These are phyloP conservation scores for Talaromyces sp. DNA, from an alignment of 2,329 filamentous ascomycete genomes.

Conservation along the genomic window DNA sequence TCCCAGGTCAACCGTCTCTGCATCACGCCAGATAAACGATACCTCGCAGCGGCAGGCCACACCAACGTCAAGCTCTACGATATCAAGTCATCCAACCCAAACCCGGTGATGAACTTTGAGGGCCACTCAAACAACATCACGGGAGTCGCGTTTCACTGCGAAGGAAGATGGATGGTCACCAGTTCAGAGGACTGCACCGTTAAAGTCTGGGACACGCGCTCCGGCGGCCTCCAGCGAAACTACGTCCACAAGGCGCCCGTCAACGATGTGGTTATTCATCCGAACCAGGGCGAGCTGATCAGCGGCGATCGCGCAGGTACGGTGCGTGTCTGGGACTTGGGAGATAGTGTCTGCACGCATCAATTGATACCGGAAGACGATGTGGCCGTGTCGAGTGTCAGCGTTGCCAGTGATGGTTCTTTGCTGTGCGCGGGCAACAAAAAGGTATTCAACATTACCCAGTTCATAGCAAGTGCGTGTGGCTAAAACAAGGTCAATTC, in stretches of 20 bases:
- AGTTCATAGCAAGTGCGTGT: background rate
- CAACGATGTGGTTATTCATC: constrained; percentile 99
- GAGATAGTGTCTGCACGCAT: constrained; percentile 94
- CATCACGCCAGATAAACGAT: constrained; percentile 97
- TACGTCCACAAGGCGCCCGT: constrained; percentile 86
- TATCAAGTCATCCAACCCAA: constrained; percentile 96
- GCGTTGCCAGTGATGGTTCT: constrained; percentile 89
- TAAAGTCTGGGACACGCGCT: constrained; percentile 93
- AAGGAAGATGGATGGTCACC: constrained; percentile 99
- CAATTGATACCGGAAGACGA: constrained; percentile 96
- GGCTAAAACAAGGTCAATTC: background rate
- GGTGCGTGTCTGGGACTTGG: constrained; percentile 92
- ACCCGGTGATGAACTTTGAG: constrained; percentile 87
- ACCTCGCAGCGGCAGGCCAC: constrained; percentile 73
- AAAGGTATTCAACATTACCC: constrained; percentile 51
- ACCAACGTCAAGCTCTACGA: constrained; percentile 97
- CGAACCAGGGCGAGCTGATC: constrained; percentile 96
- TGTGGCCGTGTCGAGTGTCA: constrained; percentile 87
- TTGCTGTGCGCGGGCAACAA: constrained; percentile 93
- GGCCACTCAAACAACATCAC: constrained; percentile 96
- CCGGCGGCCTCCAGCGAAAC: constrained; percentile 81
- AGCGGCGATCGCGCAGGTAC: constrained; percentile 91
- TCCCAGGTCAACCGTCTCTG: constrained; percentile 98
- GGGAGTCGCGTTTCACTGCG: constrained; percentile 94
- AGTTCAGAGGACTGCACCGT: constrained; percentile 94